Percentiles rank a stretch among this genome's conserved stretches.
Evolutionary conservation across 2,329 filamentous ascomycete genomes (phyloP).

Genomic region (Aspergillus sergii): DNA sequence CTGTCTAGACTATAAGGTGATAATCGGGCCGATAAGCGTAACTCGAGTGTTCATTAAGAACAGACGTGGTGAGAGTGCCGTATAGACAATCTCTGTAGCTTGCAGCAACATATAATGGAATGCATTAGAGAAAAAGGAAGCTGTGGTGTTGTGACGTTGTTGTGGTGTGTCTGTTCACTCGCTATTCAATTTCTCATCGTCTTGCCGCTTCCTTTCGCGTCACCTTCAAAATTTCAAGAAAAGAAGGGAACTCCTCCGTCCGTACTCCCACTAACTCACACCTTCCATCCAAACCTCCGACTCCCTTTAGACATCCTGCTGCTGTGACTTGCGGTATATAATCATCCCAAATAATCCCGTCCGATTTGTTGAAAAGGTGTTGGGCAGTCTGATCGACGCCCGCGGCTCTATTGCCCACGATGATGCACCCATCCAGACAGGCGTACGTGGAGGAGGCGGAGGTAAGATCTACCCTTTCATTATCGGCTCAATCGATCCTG

Average conservation of each 20-base stretch:
- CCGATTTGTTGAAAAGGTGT: neutral
- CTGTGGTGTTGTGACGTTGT: slow-evolving; percentile 3
- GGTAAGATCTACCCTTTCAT: slow-evolving; percentile 52
- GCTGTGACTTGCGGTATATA: neutral
- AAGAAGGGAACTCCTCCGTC: neutral
- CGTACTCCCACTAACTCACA: neutral
- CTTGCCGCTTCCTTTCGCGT: slow-evolving; percentile 5
- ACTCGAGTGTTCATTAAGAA: neutral
- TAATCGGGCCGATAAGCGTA: neutral
- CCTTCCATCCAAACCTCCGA: neutral
- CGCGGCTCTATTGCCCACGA: slow-evolving; percentile 33
- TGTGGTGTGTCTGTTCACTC: neutral
- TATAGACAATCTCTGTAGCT: neutral
- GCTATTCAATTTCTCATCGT: neutral
- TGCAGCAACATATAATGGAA: neutral
- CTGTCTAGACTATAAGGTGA: neutral
- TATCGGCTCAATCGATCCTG: neutral
- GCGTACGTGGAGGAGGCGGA: slow-evolving; percentile 89
- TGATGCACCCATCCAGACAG: slow-evolving; percentile 83
- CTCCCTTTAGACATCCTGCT: neutral
- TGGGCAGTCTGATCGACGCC: neutral
- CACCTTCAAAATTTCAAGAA: neutral
- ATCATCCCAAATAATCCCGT: neutral
- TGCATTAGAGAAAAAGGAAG: neutral
- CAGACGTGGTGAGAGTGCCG: neutral